Conservation (phyloP, 176 grass and related monocot species). For the Pontederia paniculata region DNA sequence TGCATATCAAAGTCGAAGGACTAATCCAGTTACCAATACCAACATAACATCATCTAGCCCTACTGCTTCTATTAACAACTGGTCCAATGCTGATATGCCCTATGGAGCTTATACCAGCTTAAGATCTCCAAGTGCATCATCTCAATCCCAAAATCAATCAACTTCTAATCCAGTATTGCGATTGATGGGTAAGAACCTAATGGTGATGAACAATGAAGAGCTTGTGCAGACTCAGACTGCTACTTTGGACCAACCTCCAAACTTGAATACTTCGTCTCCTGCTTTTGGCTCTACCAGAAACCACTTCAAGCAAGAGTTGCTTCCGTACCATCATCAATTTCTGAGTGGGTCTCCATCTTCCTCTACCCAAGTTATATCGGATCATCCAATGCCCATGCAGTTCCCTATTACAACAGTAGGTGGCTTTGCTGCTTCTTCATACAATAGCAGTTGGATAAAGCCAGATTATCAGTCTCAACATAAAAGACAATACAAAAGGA, state of each 20-base stretch:
- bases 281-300: slow-evolving; percentile 26
- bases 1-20: slow-evolving; percentile 38
- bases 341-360: slow-evolving; percentile 25
- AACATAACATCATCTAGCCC: slow-evolving; percentile 28
- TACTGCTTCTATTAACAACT: slow-evolving; percentile 22
- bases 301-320: background rate
- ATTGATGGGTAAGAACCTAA: slow-evolving; percentile 90
- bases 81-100: slow-evolving; percentile 20
- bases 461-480: slow-evolving; percentile 27
- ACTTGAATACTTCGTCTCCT: slow-evolving; percentile 21
- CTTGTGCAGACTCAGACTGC: slow-evolving; percentile 33
- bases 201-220: slow-evolving; percentile 79
- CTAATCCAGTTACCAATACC: slow-evolving; percentile 24
- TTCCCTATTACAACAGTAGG: slow-evolving; percentile 7
- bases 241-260: slow-evolving; percentile 30
- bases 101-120: slow-evolving; percentile 15
- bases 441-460: slow-evolving; percentile 22
- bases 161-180: slow-evolving; percentile 67
- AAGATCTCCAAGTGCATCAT: slow-evolving; percentile 32
- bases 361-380: slow-evolving; percentile 24
- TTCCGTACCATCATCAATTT: slow-evolving; percentile 16
- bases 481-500: slow-evolving; percentile 20
- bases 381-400: slow-evolving; percentile 24
- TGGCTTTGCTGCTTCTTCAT: slow-evolving; percentile 28
- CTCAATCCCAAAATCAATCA: slow-evolving; percentile 43